Evolutionary conservation across 148 eudicot species (phyloP).

Genomic region (Limonium bicolor): DNA sequence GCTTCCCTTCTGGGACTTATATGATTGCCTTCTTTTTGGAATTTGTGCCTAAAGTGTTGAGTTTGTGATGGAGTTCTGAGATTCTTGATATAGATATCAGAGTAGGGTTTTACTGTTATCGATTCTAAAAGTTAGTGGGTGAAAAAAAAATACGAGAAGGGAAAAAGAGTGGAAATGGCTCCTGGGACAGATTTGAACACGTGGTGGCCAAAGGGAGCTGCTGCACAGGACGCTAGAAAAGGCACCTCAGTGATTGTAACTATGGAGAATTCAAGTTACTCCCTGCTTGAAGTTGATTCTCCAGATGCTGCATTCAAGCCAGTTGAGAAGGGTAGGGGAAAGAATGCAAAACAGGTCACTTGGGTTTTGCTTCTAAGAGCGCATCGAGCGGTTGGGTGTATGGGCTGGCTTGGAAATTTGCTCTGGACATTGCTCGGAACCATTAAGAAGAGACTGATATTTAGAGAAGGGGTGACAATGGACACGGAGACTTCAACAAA

Average conservation of each 20-base stretch:
- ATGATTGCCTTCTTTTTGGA: neutral
- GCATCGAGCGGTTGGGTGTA: slow-evolving; percentile 40
- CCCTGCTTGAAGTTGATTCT: slow-evolving; percentile 30
- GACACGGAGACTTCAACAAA: slow-evolving; percentile 29
- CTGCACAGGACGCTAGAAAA: slow-evolving; percentile 18
- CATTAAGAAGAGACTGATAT: slow-evolving; percentile 25
- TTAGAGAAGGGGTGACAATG: slow-evolving; percentile 26
- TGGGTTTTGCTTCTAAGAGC: slow-evolving; percentile 48
- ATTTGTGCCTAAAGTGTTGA: neutral
- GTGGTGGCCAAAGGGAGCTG: slow-evolving; percentile 23
- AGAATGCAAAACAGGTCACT: slow-evolving; percentile 39
- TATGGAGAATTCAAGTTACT: slow-evolving; percentile 41
- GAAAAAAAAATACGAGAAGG: too few relatives aligned
- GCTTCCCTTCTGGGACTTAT: neutral
- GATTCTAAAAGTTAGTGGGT: neutral
- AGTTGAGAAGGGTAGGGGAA: slow-evolving; percentile 29
- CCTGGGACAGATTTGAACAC: slow-evolving; percentile 13
- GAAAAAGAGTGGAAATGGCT: neutral
- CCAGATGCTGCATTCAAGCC: slow-evolving; percentile 23
- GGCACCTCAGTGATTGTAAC: slow-evolving; percentile 46
- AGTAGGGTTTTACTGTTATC: neutral
- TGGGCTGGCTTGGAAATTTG: slow-evolving; percentile 37
- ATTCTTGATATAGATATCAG: neutral
- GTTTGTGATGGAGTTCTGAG: neutral
- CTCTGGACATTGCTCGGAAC: slow-evolving; percentile 28